Conservation (phyloP, 108 stramenopile genomes). For the Nitzschia palea region DNA sequence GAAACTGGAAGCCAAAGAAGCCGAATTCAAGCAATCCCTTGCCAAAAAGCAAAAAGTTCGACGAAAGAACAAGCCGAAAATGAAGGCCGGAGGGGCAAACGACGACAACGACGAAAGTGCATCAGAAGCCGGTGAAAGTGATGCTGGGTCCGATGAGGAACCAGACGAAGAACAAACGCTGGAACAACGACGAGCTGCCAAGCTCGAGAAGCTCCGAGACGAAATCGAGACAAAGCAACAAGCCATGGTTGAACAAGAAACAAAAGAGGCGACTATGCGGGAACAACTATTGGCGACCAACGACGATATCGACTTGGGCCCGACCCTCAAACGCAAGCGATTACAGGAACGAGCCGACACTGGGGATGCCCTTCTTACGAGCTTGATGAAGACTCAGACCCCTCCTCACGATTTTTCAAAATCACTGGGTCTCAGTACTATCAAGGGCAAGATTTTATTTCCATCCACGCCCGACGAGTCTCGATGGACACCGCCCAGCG, state of each 20-base stretch:
- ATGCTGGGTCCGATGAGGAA: slow-evolving; percentile 16
- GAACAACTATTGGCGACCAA: slow-evolving; percentile 45
- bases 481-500: slow-evolving; percentile 64
- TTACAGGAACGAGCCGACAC: slow-evolving; percentile 17
- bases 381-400: slow-evolving; percentile 51
- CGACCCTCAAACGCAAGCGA: slow-evolving; percentile 29
- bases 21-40: slow-evolving; percentile 44
- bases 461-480: slow-evolving; percentile 26
- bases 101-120: slow-evolving; percentile 26
- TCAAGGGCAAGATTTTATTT: slow-evolving; percentile 54
- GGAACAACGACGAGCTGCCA: slow-evolving; percentile 40
- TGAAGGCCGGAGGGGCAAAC: slow-evolving; percentile 2
- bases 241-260: slow-evolving; percentile 23
- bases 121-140: slow-evolving; percentile 19
- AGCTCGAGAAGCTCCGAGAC: slow-evolving; percentile 51
- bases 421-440: slow-evolving; percentile 41
- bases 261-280: slow-evolving; percentile 42
- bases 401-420: slow-evolving; percentile 85
- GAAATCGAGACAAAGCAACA: slow-evolving; percentile 44
- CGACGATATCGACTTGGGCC: slow-evolving; percentile 30
- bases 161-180: slow-evolving; percentile 10
- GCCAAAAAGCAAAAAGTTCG: slow-evolving; percentile 31
- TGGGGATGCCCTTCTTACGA: slow-evolving; percentile 62
- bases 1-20: slow-evolving; percentile 64
- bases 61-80: slow-evolving; percentile 21